Evolutionary conservation across 495 filamentous ascomycete species (phyloP).

Genomic region (Daldinia vernicosa): DNA sequence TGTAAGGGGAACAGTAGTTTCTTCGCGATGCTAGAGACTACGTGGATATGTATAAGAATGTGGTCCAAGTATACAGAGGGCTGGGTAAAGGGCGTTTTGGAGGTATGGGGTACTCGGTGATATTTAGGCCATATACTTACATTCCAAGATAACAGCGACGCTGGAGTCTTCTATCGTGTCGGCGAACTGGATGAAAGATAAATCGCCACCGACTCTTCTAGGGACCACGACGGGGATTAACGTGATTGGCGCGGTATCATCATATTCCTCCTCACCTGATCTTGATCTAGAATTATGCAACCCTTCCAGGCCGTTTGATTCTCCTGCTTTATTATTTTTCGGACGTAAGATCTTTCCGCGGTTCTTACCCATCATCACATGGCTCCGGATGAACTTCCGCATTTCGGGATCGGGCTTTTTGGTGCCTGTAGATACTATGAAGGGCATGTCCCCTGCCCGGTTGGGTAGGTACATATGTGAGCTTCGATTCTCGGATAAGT

Average conservation of each 20-base stretch:
- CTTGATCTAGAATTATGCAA: not conserved
- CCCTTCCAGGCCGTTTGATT: not conserved
- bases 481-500: not conserved
- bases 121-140: conserved; percentile 24
- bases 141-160: conserved; percentile 24
- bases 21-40: conserved; percentile 55
- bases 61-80: conserved; percentile 12
- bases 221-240: conserved; percentile 10
- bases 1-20: conserved; percentile 51
- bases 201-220: conserved; percentile 27
- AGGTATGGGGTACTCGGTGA: conserved; percentile 5
- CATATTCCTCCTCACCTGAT: not conserved
- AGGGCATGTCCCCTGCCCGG: conserved; percentile 28
- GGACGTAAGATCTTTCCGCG: conserved; percentile 26
- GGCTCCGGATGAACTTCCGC: conserved; percentile 56
- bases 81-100: conserved; percentile 24
- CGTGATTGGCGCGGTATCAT: not conserved
- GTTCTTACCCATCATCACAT: conserved; percentile 63
- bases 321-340: conserved; percentile 6
- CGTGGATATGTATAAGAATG: conserved; percentile 1
- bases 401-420: conserved; percentile 46
- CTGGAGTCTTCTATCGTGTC: conserved; percentile 28
- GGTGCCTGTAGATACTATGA: conserved; percentile 45
- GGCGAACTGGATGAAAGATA: conserved; percentile 46
- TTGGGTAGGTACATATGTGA: not conserved